A percentile compares a stretch with the other conserved stretches of the same genome.
phyloP scores from a whole-genome alignment of 495 filamentous ascomycete species.

The Cercophora newfieldiana region DNA sequence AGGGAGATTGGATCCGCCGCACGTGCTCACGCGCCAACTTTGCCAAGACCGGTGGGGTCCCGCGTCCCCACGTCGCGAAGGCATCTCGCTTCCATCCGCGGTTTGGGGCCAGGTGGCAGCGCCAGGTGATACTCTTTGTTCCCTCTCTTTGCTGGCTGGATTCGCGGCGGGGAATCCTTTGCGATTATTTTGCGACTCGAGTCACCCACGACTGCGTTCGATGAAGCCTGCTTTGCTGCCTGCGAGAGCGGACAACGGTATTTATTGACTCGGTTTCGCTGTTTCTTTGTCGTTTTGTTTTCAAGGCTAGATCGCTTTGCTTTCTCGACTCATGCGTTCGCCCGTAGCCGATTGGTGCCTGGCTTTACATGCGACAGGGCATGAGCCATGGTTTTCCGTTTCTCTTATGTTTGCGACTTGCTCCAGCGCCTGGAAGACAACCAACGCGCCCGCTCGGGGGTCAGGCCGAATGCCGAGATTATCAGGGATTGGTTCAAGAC shows the following conservation, averaged over 20 bases:
- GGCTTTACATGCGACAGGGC: neutral
- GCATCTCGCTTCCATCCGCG: neutral
- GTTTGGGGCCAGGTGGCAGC: too few species aligned
- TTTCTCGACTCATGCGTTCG: neutral
- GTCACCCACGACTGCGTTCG: too few species aligned
- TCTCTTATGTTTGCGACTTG: slow-evolving; percentile 60
- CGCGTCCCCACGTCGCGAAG: neutral
- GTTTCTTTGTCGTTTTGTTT: neutral
- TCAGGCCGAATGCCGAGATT: slow-evolving; percentile 23
- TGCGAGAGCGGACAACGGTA: neutral
- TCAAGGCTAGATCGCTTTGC: too few species aligned
- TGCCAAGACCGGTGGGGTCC: neutral
- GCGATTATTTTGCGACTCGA: too few species aligned
- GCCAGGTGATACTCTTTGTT: too few species aligned
- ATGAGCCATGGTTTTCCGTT: slow-evolving; percentile 60
- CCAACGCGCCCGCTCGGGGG: slow-evolving; percentile 6
- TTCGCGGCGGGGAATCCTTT: too few species aligned
- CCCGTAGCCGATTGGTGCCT: neutral
- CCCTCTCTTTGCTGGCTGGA: too few species aligned
- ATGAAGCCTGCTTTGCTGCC: neutral
- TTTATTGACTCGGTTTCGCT: neutral
- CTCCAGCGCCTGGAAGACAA: slow-evolving; percentile 52
- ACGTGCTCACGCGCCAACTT: neutral
- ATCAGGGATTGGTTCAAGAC: slow-evolving; percentile 61
- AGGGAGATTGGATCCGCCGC: neutral